Base-by-base conservation (phyloP, 345 rosid species). In the Sapria himalayana region DNA sequence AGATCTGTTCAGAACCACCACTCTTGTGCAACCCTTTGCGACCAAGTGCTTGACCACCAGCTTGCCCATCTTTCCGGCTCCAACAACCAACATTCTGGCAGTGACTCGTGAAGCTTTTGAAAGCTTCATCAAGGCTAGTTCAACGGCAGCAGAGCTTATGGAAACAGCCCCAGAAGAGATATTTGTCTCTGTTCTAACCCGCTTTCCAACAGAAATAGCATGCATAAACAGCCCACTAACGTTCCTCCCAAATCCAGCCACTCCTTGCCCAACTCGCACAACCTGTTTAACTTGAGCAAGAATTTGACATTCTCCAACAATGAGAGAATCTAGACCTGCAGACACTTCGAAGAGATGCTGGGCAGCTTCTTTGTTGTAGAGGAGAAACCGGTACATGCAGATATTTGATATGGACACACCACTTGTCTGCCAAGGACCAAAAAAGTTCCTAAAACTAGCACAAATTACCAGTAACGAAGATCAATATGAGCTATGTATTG, bases 271-370 rank as follows among this genome's bases (percentile, higher is more conserved):
- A 20, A 67, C 63, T 49, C 59, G 62, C 21, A 62, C 73, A 9
- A 67, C 73, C 45, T 63, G 73, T 55, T 67, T 67, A 36, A 67
- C 73, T 55, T 67, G 73, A 25, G 73, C 69, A 19, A 67, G 66
- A 27, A 67, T 63, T 39, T 67, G 69, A 19, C 69, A 69, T 48
- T 67, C 73, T 54, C 69, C 69, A 8, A 67, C 56, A 48, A 63
- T 63, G 24, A 67, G 69, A 25, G 73, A 63, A 45, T 67, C 94
- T 0, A 89, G 81, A 48, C 98, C 98, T 1, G 94, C 82, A 21
- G 98, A 79, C 12, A 89, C 98, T 61, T 89, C 93, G 18, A 89
- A 89, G 5, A 89, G 45, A 57, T 79, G 94, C 47, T 59, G 72
- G 1, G 98, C 77, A 12, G 85, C 94, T 44, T 89, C 93, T 22